A percentile compares a stretch with the other conserved stretches of the same genome.
Evolutionary conservation across 2,329 filamentous ascomycete species (phyloP).

Genomic region (Macroventuria anomochaeta): DNA sequence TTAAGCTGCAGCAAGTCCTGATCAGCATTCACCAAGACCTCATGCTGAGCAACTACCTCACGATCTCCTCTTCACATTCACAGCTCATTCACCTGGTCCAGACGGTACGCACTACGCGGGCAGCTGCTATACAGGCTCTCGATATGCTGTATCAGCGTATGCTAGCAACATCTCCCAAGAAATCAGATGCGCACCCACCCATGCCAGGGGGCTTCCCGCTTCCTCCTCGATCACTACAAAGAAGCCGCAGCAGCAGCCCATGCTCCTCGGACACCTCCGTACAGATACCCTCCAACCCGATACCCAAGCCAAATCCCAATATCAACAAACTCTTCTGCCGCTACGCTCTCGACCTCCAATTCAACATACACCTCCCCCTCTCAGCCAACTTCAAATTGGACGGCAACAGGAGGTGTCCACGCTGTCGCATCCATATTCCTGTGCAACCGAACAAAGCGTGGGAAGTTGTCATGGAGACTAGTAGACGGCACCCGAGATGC

Average conservation of each 20-base stretch:
- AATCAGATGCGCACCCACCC: conserved; percentile 12
- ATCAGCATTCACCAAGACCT: conserved; percentile 40
- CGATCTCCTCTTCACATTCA: conserved; percentile 33
- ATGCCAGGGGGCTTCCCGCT: conserved; percentile 30
- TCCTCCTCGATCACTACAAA: conserved; percentile 3
- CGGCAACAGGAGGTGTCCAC: conserved; percentile 38
- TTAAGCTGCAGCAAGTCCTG: conserved; percentile 39
- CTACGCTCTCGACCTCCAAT: conserved; percentile 42
- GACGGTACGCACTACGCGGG: conserved; percentile 35
- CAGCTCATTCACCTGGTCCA: conserved; percentile 39
- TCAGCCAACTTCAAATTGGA: conserved; percentile 30
- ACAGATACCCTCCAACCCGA: neutral
- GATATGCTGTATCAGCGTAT: conserved; percentile 40
- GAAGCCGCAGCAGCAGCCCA: conserved; percentile 14
- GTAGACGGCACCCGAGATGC: conserved; percentile 8
- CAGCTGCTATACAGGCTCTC: conserved; percentile 38
- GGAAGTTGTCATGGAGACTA: conserved; percentile 34
- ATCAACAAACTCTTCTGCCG: conserved; percentile 36
- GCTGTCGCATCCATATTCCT: conserved; percentile 31
- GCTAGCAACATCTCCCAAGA: conserved; percentile 15
- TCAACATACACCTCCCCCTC: conserved; percentile 27
- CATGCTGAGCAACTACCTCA: conserved; percentile 29
- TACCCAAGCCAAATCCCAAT: conserved; percentile 9
- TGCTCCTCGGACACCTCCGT: neutral
- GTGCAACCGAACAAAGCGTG: conserved; percentile 36